Conservation (phyloP, 441 rosid species). For the Adansonia madagascariensis region DNA sequence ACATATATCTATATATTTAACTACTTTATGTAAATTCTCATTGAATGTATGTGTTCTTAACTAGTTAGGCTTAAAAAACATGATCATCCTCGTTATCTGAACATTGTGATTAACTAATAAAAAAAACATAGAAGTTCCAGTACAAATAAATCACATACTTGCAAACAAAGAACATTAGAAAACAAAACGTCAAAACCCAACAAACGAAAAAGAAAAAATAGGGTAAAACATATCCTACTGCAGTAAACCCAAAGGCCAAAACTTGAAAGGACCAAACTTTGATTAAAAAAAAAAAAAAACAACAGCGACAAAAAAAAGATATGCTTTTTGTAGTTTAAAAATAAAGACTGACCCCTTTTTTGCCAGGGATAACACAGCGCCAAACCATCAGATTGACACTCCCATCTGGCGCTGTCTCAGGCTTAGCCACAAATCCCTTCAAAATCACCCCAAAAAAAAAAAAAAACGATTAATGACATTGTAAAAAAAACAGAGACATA, state of each 20-base stretch:
- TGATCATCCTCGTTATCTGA: not conserved
- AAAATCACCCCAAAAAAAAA: not conserved
- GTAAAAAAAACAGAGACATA: not conserved
- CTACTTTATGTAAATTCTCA: not conserved
- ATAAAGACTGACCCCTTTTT: conserved; percentile 57
- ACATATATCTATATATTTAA: not conserved
- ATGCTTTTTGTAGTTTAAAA: not conserved
- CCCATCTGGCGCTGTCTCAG: conserved; percentile 69
- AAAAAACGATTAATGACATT: not conserved
- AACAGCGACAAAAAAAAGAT: not conserved
- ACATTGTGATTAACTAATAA: not conserved
- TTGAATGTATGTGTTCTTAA: not conserved
- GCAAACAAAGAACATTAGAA: not conserved
- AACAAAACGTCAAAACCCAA: conserved; percentile 4
- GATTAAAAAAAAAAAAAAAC: not conserved
- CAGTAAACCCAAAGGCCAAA: not conserved
- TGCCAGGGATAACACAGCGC: conserved; percentile 73
- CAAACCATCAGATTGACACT: conserved; percentile 74
- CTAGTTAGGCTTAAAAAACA: too few species aligned
- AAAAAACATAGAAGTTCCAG: not conserved
- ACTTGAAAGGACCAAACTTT: not conserved
- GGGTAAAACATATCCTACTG: too few species aligned
- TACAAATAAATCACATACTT: not conserved
- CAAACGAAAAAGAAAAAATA: not conserved
- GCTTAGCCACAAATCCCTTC: conserved; percentile 79